A percentile compares a stretch with the other conserved stretches of the same genome.
Conservation (phyloP, 169 alveolate species). For the Sarcocystis neurona region DNA sequence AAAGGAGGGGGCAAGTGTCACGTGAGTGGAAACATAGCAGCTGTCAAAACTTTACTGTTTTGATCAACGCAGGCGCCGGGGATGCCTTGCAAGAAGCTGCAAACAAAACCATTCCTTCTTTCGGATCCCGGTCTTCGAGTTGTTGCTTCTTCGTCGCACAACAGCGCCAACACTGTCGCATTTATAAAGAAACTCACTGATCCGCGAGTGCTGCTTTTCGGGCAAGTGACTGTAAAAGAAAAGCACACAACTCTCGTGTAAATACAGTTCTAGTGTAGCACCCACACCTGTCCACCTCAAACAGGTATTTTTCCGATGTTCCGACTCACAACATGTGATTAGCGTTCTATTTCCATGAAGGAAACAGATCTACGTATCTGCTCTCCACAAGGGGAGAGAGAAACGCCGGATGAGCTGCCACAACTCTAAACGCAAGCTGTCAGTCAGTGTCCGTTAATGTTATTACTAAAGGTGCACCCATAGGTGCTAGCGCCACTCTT, state of each 20-base stretch:
- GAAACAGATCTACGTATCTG: too few relatives aligned
- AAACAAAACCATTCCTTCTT: not conserved
- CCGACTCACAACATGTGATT: too few relatives aligned
- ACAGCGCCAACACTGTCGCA: not conserved
- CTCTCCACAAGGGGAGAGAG: not conserved
- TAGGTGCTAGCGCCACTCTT: too few relatives aligned
- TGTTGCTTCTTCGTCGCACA: slow-evolving; percentile 46
- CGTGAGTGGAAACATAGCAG: too few relatives aligned
- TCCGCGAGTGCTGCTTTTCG: slow-evolving; percentile 15
- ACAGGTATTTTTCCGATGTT: too few relatives aligned
- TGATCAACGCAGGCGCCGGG: not conserved
- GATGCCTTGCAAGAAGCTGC: not conserved
- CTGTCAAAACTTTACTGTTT: too few relatives aligned
- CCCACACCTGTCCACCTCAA: too few relatives aligned
- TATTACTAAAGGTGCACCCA: too few relatives aligned
- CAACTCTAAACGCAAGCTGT: too few relatives aligned
- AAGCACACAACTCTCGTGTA: not conserved
- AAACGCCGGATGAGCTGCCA: not conserved
- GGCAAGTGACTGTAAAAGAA: slow-evolving; percentile 34
- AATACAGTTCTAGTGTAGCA: not conserved
- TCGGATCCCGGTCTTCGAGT: slow-evolving; percentile 22
- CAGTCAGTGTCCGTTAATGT: too few relatives aligned
- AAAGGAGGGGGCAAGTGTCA: too few relatives aligned
- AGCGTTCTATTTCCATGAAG: too few relatives aligned
- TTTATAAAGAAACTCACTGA: not conserved